Base-by-base conservation (phyloP, 495 filamentous ascomycete genomes). In the Penicillium goetzii region DNA sequence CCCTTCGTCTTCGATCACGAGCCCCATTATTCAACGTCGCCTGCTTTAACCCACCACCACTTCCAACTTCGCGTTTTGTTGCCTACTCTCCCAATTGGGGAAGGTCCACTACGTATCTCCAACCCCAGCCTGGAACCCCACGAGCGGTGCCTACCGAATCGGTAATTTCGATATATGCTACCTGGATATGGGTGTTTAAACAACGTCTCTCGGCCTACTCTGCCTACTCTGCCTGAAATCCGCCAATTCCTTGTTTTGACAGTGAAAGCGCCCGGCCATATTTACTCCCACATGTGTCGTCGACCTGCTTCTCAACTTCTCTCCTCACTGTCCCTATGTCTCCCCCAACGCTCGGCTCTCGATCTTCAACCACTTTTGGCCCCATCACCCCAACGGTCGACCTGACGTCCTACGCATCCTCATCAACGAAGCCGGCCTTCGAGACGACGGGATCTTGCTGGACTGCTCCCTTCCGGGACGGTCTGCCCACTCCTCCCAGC, bases 401-500 rank as follows among this genome's bases (percentile, higher is more conserved):
- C 64, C 21, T 68, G 59, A 66, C 60, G 51, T 33, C 52, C 33
- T 58, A 60, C 23, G 50, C 68, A 50, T 33, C 65, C 60, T 36
- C 49, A 28, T 56, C 56, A 14, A 59, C 56, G 40, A 75, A 65
- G 49, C 71, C 58, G 33, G 61, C 40, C 40, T 56, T 65, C 28
- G 64, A 74, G 36, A 43, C 60, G 36, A 59, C 71, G 45, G 69
- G 64, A 59, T 59, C 68, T 21, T 53, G 56, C 64, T 76, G 74
- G 73, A 76, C 77, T 66, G 72, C 74, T 75, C 72, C 78, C 55
- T 74, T 78, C 28, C 72, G 76, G 64, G 76, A 80, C 79, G 83
- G 81, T 71, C 71, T 84, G 40, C 80, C 78, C 14, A 83, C 82
- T 28, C 80, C 82, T 65, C 81, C 80, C 23, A 68, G 62, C 76